A percentile compares a stretch with the other conserved stretches of the same genome.
Evolutionary conservation across 768 basidiomycete species (phyloP).

Genomic region (Boletus patriciae): DNA sequence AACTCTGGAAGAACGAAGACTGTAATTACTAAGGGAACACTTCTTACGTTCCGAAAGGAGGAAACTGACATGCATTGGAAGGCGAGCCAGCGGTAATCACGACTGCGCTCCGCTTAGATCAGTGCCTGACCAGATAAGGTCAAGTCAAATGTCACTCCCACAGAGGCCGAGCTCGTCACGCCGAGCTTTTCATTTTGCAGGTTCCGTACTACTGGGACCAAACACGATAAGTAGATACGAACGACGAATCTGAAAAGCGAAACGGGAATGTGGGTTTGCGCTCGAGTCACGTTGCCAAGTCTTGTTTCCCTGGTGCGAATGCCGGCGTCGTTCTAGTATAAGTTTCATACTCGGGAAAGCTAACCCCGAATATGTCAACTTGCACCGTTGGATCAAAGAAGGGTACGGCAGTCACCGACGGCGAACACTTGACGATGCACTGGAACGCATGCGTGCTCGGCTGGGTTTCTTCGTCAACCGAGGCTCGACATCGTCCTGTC

Average conservation of each 20-base stretch:
- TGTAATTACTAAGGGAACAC: conserved; percentile 2
- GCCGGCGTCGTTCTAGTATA: not conserved
- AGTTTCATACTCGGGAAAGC: conserved; percentile 7
- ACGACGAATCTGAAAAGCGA: conserved; percentile 6
- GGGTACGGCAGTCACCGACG: conserved; percentile 27
- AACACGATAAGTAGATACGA: conserved; percentile 20
- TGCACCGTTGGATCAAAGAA: conserved; percentile 6
- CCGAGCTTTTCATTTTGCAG: conserved; percentile 29
- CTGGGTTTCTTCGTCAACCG: conserved; percentile 30
- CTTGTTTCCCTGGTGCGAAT: not conserved
- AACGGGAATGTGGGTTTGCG: conserved; percentile 6
- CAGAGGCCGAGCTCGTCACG: conserved; percentile 7
- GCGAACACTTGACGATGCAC: conserved; percentile 20
- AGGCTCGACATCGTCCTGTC: conserved; percentile 25
- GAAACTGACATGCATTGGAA: conserved; percentile 28
- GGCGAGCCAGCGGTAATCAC: conserved; percentile 27
- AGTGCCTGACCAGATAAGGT: conserved; percentile 33
- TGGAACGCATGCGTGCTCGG: conserved; percentile 26
- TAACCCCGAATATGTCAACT: conserved; percentile 23
- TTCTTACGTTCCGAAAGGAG: conserved; percentile 15
- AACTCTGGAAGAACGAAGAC: conserved; percentile 28
- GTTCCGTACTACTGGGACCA: conserved; percentile 13
- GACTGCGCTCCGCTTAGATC: conserved; percentile 21
- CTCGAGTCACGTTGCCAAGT: not conserved
- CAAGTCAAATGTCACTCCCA: conserved; percentile 23